phyloP scores from a whole-genome alignment of 345 rosid genomes.

The Rhodamnia rubescens region DNA sequence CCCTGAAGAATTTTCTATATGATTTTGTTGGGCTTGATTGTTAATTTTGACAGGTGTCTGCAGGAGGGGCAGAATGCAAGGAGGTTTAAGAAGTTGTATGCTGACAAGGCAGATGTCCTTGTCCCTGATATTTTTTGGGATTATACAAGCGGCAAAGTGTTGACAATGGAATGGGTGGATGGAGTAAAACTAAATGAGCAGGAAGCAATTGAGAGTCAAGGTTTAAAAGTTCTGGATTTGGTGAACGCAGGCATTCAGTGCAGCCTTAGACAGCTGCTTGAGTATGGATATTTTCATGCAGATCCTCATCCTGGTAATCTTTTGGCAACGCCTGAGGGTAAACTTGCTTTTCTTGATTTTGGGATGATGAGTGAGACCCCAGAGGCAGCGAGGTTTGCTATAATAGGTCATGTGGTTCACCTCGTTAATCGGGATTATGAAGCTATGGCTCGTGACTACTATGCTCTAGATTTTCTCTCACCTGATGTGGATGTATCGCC shows the following conservation, averaged over 20 bases:
- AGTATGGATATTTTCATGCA: conserved; percentile 93
- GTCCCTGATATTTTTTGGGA: conserved; percentile 99
- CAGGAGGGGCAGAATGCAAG: conserved; percentile 98
- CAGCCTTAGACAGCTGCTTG: conserved; percentile 89
- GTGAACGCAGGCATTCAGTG: conserved; percentile 94
- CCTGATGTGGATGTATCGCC: conserved; percentile 93
- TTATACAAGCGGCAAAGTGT: conserved; percentile 77
- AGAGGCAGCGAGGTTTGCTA: conserved; percentile 91
- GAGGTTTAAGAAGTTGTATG: conserved; percentile 84
- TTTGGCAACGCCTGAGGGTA: conserved; percentile 94
- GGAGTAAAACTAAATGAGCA: conserved; percentile 90
- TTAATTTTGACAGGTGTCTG: conserved; percentile 47
- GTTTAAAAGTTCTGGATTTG: conserved; percentile 89
- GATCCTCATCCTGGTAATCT: conserved; percentile 99
- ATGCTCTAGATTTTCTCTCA: conserved; percentile 73
- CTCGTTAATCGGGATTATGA: conserved; percentile 94
- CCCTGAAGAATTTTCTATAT: background rate
- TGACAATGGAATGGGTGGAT: conserved; percentile 96
- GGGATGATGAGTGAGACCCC: conserved; percentile 99
- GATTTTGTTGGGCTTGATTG: conserved; percentile 27
- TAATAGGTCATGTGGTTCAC: conserved; percentile 78
- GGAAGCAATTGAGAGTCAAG: conserved; percentile 83
- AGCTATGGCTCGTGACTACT: conserved; percentile 97
- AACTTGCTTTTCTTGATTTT: conserved; percentile 94
- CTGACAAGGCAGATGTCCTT: conserved; percentile 83